Percentiles rank a stretch among this genome's conserved stretches.
These are phyloP conservation scores for sorghum (Sorghum bicolor) DNA, from an alignment of 176 grass and related monocot species.

Conservation along the genomic window Sorghum_bicolor_NCBIv3 NC_012873.2:38388001-38388500, in stretches of 20 bases:
- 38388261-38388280: not conserved
- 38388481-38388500: constrained; percentile 13
- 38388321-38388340: constrained; percentile 87
- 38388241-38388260: constrained; percentile 1
- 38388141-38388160: constrained; percentile 97
- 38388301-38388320: constrained; percentile 81
- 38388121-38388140: constrained; percentile 94
- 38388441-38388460: constrained; percentile 31
- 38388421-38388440: constrained; percentile 4
- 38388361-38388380: constrained; percentile 39
- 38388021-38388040: constrained; percentile 23
- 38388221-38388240: not conserved
- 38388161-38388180: constrained; percentile 87
- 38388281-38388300: constrained; percentile 37
- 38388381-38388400: constrained; percentile 73
- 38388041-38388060: constrained; percentile 13
- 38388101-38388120: constrained; percentile 64
- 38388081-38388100: not conserved
- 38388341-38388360: constrained; percentile 58
- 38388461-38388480: constrained; percentile 6
- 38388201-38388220: constrained; percentile 44
- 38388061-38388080: not conserved
- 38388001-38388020: constrained; percentile 14
- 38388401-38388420: constrained; percentile 51
- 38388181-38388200: constrained; percentile 83